phyloP scores from a whole-genome alignment of 2,329 filamentous ascomycete genomes.

The Phyllosticta ampelicida region DNA sequence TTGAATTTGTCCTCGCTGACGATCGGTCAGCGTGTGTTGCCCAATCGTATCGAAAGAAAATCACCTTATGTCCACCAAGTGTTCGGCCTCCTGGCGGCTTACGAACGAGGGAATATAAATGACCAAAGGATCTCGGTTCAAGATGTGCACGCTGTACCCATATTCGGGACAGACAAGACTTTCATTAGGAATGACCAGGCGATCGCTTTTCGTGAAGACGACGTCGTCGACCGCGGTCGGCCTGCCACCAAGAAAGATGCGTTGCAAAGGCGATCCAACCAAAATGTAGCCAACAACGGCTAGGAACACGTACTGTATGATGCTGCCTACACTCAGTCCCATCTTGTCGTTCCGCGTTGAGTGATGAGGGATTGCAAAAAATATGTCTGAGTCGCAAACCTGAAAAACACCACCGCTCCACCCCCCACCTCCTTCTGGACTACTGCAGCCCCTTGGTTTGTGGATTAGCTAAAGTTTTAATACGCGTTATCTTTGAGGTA shows the following conservation, averaged over 20 bases:
- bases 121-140: slow-evolving; percentile 44
- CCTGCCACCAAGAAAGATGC: slow-evolving; percentile 13
- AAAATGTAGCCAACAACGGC: slow-evolving; percentile 23
- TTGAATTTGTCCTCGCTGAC: slow-evolving; percentile 38
- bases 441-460: no score
- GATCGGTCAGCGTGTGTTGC: slow-evolving; percentile 7
- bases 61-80: slow-evolving; percentile 45
- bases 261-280: slow-evolving; percentile 24
- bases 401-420: no score
- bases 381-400: no score
- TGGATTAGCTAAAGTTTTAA: no score
- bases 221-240: background rate
- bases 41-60: background rate
- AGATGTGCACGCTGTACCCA: slow-evolving; percentile 35
- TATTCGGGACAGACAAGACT: slow-evolving; percentile 30
- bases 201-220: slow-evolving; percentile 21
- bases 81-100: slow-evolving; percentile 35
- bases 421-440: no score
- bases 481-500: no score
- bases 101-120: slow-evolving; percentile 50
- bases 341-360: background rate
- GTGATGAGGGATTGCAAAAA: background rate
- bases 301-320: slow-evolving; percentile 24
- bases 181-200: slow-evolving; percentile 30
- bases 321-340: slow-evolving; percentile 12